Percentiles rank a stretch among this genome's conserved stretches.
phyloP scores from a whole-genome alignment of 768 basidiomycete species.

The Kwoniella bestiolae region DNA sequence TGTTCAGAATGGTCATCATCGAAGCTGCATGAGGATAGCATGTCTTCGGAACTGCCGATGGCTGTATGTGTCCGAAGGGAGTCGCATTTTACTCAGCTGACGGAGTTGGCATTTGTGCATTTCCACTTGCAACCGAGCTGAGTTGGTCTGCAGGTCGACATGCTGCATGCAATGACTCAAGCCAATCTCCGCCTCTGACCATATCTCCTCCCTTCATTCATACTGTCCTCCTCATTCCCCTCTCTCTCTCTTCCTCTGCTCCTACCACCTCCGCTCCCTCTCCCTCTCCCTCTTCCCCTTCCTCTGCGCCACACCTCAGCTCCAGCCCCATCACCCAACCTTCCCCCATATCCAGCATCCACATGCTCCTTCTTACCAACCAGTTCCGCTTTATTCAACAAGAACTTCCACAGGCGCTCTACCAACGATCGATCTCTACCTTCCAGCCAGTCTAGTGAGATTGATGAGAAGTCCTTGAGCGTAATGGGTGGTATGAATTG shows the following conservation, averaged over 20 bases:
- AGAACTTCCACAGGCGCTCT: constrained; percentile 49
- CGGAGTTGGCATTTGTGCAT: too few species aligned
- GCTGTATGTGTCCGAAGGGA: too few species aligned
- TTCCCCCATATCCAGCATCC: constrained; percentile 6
- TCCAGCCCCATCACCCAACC: constrained; percentile 7
- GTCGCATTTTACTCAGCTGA: too few species aligned
- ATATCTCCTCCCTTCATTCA: constrained; percentile 2
- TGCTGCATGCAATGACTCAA: too few species aligned
- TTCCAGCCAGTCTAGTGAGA: constrained; percentile 32
- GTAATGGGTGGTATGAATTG: constrained; percentile 13
- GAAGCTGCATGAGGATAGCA: too few species aligned
- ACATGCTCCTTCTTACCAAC: constrained; percentile 13
- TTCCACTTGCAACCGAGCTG: too few species aligned
- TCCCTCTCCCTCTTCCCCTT: neutral
- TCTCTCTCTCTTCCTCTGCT: neutral
- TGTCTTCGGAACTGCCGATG: too few species aligned
- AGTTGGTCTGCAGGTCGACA: too few species aligned
- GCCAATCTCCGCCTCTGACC: neutral
- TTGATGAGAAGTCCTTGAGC: constrained; percentile 2
- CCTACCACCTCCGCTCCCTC: neutral
- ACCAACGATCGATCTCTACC: constrained; percentile 42
- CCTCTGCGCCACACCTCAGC: neutral
- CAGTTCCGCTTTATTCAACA: constrained; percentile 44
- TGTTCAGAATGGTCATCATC: too few species aligned
- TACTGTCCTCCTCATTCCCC: neutral